Evolutionary conservation across 441 rosid genomes (phyloP), one percentile per base, ranked within the genome.

Genomic region (Mallotus japonicus): DNA sequence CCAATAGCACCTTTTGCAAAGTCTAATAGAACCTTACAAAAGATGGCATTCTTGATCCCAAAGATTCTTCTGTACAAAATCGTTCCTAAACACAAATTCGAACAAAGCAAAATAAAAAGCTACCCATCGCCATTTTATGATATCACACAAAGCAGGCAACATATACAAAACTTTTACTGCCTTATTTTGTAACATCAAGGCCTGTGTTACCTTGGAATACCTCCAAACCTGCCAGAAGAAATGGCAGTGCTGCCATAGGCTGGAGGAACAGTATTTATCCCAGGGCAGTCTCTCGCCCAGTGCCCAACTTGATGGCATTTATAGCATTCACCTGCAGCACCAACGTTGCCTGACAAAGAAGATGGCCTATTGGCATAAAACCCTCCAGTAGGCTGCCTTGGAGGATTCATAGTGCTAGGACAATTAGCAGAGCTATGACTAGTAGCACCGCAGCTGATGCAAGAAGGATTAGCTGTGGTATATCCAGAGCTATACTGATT

Each of bases 391-490:
- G 89, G 71, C 50, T 85, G 88, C 67, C 75, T 81, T 11, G 87
- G 88, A 62, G 84, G 83, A 73, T 79, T 85, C 89, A 89, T 79
- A 66, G 85, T 77, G 71, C 88, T 92, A 1, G 97, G 94, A 72
- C 97, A 92, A 77, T 89, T 88, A n/a, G 78, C 64, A 3, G 92
- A 78, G 82, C 58, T 83, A 75, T 92, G 99, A 69, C 88, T 84
- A 17, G 76, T 74, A 73, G 73, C 78, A 14, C 97, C 92, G 24
- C 94, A 94, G 65, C 86, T 80, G 65, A 59, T 82, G 77, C 97
- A 92, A 22, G 76, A 59, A 61, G 76, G 46, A 47, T 47, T 69
- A 34, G 75, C 65, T 64, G 77, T 74, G 60, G 87, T 62, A 76
- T 77, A 75, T 70, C 83, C 73, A 28, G 83, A 70, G 67, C 64